Base-by-base conservation (phyloP, 257 asterid genomes). In the Plantago ovata region DNA sequence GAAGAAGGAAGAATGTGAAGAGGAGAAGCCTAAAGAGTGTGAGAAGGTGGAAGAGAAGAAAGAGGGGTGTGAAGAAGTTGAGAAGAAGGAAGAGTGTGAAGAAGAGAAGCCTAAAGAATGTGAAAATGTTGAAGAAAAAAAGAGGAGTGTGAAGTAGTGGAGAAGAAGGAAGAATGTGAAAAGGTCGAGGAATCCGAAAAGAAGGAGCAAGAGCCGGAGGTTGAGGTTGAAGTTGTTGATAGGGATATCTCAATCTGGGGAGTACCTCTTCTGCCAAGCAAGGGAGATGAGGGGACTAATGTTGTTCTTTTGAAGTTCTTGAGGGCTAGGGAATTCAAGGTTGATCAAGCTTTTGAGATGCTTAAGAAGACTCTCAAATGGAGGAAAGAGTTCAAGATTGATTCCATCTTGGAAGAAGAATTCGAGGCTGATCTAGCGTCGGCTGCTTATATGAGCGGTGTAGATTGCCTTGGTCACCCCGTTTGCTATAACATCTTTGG, bases 401-500 rank as follows among this genome's bases (percentile, higher is more conserved):
- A 82, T 45, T 57, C 84, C 0, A 75, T 87, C 68, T 47, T 76
- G 62, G 89, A 72, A 0, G 94, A 87, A 45, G 88, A 79, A 22
- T 65, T 84, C 22, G 94, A 68, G 13, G 10, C 68, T 13, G 94
- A 80, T 16, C 84, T 84, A 15, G 65, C 71, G 14, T 11, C 78
- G 18, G 86, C 77, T 28, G 86, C 87, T 32, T 87, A 84, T 56
- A 80, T 82, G 89, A 72, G 83, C 56, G 94, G 96, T 9, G 51
- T 44, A 15, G 92, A 80, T 57, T 72, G 71, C 19, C 72, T 75
- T 44, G 96, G 92, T 16, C 92, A 81, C 68, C 94, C 94, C 39
- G 74, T 87, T 49, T 87, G 96, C 69, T 87, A 80, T 81, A 87
- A 87, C 64, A 82, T 84, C 40, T 84, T 84, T 19, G 96, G 92